Evolutionary conservation across 176 grass and related monocot species (phyloP), one percentile per base, ranked within the genome.

Genomic region (Metroxylon sagu): DNA sequence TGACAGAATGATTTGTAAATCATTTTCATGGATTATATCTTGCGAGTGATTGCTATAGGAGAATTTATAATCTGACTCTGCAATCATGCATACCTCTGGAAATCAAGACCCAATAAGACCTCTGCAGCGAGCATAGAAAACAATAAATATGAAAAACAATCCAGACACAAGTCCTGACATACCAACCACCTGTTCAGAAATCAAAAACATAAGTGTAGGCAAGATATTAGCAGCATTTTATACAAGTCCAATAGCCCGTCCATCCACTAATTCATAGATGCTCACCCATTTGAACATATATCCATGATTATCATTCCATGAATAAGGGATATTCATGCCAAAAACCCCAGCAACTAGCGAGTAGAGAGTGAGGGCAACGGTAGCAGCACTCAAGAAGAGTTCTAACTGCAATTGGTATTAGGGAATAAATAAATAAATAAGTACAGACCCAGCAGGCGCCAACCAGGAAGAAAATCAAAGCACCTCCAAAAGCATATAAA

Each of bases 281-380:
- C 57, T 61, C 61, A 71, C 57, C 57, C 69, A 61, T 2, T 29
- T 52, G 57, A 61, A 60, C 1, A 61, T 2, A 0, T 60, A 27
- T 30, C 26, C 57, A 49, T 61, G 26, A 43, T 21, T 15, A 14
- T 61, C 48, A 31, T 71, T 71, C 69, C 69, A 71, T 53, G 69
- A 61, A 27, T 35, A 71, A 14, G 69, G 69, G 10, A 61, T 53
- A 48, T 71, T 71, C 69, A 71, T 71, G 39, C 69, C 69, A 60
- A 71, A 71, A 61, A 61, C 35, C 4, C 55, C 69, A 60, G 54
- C 69, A 27, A 71, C 18, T 6, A 71, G 60, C 8, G 69, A 71
- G 29, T 71, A 71, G 5, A 71, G 26, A 16, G 69, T 71, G 14
- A 71, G 57, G 48, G 56, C 29, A 53, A 53, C 69, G 25, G 69